Evolutionary conservation across 805 yeast genomes (phyloP).

Genomic region (Yarrowia sp.): DNA sequence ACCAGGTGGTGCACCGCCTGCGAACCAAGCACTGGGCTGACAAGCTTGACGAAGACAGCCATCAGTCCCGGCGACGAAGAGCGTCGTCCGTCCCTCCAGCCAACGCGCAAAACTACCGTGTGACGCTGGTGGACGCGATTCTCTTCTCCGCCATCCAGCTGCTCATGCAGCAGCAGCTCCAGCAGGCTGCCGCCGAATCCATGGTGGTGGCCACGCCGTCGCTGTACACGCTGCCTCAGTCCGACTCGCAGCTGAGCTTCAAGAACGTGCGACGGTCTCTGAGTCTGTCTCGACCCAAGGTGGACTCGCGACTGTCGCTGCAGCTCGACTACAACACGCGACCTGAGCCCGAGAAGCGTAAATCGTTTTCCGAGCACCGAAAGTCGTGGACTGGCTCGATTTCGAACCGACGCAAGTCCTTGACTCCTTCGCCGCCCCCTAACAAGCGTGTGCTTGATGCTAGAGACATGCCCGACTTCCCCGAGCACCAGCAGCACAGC

Average conservation of each 20-base stretch:
- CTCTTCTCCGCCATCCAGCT: constrained; percentile 19
- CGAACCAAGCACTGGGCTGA: constrained; percentile 13
- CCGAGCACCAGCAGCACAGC: background rate
- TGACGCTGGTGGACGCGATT: constrained; percentile 22
- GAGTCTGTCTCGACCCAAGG: background rate
- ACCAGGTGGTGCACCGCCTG: constrained; percentile 21
- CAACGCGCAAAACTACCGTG: background rate
- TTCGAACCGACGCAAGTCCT: background rate
- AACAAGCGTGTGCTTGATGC: background rate
- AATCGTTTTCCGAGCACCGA: background rate
- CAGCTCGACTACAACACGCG: background rate
- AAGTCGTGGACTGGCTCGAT: constrained; percentile 1
- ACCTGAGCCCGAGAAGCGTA: background rate
- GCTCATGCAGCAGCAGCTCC: constrained; percentile 21
- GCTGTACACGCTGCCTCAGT: constrained; percentile 15
- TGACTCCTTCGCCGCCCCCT: background rate
- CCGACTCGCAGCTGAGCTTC: constrained; percentile 7
- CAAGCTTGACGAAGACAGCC: background rate
- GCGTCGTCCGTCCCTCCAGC: background rate
- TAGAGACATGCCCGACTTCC: background rate
- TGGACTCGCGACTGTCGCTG: background rate
- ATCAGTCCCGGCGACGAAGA: background rate
- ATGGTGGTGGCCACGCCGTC: constrained; percentile 30
- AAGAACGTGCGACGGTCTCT: background rate
- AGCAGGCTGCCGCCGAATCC: constrained; percentile 28